Evolutionary conservation across 108 stramenopile species (phyloP).

Genomic region (Discostella pseudostelligera): DNA sequence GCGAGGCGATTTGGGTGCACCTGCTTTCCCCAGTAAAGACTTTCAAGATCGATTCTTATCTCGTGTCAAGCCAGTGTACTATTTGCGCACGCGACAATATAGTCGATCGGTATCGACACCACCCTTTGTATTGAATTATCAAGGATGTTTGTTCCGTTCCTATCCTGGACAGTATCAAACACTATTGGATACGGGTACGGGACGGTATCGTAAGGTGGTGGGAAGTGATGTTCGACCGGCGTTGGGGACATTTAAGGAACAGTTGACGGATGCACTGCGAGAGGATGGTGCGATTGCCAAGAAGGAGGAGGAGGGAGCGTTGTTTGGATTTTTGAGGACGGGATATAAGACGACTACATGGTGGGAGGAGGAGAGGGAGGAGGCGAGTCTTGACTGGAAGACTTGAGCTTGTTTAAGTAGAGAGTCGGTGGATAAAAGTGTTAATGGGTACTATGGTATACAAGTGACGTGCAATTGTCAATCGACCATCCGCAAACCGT

Average conservation of each 20-base stretch:
- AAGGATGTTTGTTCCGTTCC: constrained; percentile 90
- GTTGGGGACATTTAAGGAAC: constrained; percentile 88
- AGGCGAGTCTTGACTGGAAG: constrained; percentile 76
- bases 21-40: constrained; percentile 86
- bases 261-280: constrained; percentile 81
- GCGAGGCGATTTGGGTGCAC: constrained; percentile 91
- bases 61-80: constrained; percentile 87
- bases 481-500: too few species aligned
- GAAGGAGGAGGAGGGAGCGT: constrained; percentile 67
- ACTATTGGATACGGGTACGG: constrained; percentile 88
- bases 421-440: background rate
- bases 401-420: constrained; percentile 38
- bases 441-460: too few species aligned
- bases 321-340: constrained; percentile 79
- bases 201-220: constrained; percentile 70
- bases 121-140: constrained; percentile 93
- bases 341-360: constrained; percentile 91
- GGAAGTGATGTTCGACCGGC: constrained; percentile 71
- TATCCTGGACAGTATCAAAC: constrained; percentile 94
- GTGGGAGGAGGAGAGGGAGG: constrained; percentile 89
- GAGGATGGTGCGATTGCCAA: constrained; percentile 63
- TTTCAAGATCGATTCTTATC: constrained; percentile 91
- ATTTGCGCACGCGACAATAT: constrained; percentile 92
- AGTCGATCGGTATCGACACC: constrained; percentile 75
- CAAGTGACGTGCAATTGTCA: too few species aligned